These are phyloP conservation scores for Eremothecium coryli DNA, from an alignment of 1,139 yeast species.

Conservation along the genomic window DNA sequence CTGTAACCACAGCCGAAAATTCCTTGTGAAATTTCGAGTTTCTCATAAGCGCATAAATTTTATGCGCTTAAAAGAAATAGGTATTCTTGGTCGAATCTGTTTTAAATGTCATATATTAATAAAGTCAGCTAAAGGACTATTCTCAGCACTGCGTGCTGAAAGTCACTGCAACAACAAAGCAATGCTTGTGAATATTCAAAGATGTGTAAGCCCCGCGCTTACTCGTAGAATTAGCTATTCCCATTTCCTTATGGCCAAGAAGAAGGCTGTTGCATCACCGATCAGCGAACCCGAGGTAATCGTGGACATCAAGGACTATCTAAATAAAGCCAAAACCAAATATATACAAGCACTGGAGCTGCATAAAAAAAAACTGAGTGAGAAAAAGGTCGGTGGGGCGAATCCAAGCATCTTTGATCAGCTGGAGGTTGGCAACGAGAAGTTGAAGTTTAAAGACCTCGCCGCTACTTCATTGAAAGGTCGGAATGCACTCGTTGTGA, in stretches of 20 bases:
- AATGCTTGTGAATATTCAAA: too few relatives aligned
- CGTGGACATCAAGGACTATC: constrained; percentile 30
- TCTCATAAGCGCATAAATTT: too few relatives aligned
- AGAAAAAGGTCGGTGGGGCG: constrained; percentile 57
- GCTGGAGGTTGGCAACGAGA: constrained; percentile 42
- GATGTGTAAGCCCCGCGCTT: too few relatives aligned
- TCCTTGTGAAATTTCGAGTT: too few relatives aligned
- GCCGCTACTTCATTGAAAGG: constrained; percentile 77
- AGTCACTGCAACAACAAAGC: too few relatives aligned
- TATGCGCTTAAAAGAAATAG: too few relatives aligned
- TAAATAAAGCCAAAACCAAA: constrained; percentile 37
- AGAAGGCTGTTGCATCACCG: background rate
- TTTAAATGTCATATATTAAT: too few relatives aligned
- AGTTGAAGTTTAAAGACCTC: constrained; percentile 46
- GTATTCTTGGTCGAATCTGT: too few relatives aligned
- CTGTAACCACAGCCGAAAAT: too few relatives aligned
- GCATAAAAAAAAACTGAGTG: constrained; percentile 49
- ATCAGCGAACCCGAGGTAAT: constrained; percentile 20
- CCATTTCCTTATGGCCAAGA: background rate
- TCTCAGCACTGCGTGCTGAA: too few relatives aligned
- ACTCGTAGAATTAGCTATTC: background rate
- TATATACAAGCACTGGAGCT: constrained; percentile 43
- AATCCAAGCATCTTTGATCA: constrained; percentile 60
- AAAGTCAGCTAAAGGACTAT: too few relatives aligned
- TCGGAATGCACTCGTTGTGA: constrained; percentile 54